Percentiles rank a stretch among this genome's conserved stretches.
Conservation (phyloP, 2,329 filamentous ascomycete genomes). For the Penicillium sp. region DNA sequence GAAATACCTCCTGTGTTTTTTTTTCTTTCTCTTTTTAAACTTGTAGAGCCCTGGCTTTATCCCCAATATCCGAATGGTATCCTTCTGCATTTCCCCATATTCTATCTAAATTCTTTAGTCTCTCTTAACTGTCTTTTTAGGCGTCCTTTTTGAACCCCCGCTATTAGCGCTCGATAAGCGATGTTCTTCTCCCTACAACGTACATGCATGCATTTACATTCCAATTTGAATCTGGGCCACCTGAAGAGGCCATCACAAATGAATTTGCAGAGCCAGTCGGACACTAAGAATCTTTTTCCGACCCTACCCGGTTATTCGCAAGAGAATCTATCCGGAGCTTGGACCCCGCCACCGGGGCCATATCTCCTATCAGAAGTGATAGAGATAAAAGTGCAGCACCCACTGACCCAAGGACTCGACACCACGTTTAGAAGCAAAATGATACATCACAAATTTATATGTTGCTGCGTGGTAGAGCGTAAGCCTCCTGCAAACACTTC, state of each 20-base stretch:
- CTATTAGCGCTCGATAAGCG: constrained; percentile 14
- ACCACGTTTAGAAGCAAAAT: neutral
- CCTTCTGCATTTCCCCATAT: neutral
- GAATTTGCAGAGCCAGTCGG: constrained; percentile 5
- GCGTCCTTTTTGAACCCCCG: neutral
- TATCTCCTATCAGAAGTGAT: constrained; percentile 20
- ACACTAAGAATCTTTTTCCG: constrained; percentile 10
- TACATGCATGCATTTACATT: constrained; percentile 9
- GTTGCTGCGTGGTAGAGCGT: neutral
- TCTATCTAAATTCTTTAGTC: neutral
- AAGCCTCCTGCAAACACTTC: neutral
- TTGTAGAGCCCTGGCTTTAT: too few species aligned
- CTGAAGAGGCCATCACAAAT: constrained; percentile 15
- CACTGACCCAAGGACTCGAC: constrained; percentile 8
- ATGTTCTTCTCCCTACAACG: neutral
- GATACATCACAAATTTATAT: constrained; percentile 8
- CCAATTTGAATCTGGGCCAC: constrained; percentile 18
- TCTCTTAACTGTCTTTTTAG: neutral
- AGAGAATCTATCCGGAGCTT: constrained; percentile 13
- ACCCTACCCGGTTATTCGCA: constrained; percentile 11
- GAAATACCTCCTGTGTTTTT: neutral
- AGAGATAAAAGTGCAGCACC: constrained; percentile 15
- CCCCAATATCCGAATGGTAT: neutral
- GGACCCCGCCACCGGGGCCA: constrained; percentile 13
- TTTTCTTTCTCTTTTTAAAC: too few species aligned